Evolutionary conservation across 1,284 basidiomycete species (phyloP).

Genomic region (Naganishia sp.): DNA sequence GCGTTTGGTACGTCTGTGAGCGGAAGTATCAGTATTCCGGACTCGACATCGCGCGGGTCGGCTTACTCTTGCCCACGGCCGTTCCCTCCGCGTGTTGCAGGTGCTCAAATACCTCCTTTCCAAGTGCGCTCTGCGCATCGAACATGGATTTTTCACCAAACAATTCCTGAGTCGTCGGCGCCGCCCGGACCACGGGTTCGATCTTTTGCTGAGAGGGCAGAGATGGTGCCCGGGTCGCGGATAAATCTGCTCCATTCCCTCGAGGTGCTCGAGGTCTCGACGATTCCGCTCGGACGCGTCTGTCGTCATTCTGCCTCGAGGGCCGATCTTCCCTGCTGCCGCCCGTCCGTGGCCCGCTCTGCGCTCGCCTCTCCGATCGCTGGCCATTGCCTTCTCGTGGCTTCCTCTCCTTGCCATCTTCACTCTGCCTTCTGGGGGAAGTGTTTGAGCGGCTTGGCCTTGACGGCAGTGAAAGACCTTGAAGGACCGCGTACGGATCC

Average conservation of each 20-base stretch:
- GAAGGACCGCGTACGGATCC: neutral
- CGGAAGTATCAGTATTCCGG: neutral
- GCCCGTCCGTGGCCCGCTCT: neutral
- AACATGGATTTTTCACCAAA: constrained; percentile 28
- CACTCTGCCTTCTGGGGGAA: neutral
- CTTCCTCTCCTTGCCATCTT: constrained; percentile 7
- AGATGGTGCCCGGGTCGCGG: neutral
- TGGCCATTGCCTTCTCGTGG: constrained; percentile 2
- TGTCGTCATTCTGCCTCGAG: neutral
- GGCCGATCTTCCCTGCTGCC: neutral
- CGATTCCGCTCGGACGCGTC: neutral
- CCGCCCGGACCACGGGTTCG: neutral
- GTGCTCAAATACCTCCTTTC: constrained; percentile 9
- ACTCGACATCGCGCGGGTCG: no score
- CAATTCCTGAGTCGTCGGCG: constrained; percentile 20
- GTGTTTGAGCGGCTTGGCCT: neutral
- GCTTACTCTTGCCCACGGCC: constrained; percentile 11
- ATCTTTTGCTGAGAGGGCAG: neutral
- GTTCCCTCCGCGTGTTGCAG: neutral
- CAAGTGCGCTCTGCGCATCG: constrained; percentile 14
- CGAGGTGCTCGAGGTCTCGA: constrained; percentile 10
- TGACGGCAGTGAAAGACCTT: neutral
- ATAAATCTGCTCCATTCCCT: neutral
- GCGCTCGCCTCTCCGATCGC: constrained; percentile 1
- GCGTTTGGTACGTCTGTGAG: neutral